Base-by-base conservation (phyloP, 2,329 filamentous ascomycete genomes). In the Trichoderma gracile region DNA sequence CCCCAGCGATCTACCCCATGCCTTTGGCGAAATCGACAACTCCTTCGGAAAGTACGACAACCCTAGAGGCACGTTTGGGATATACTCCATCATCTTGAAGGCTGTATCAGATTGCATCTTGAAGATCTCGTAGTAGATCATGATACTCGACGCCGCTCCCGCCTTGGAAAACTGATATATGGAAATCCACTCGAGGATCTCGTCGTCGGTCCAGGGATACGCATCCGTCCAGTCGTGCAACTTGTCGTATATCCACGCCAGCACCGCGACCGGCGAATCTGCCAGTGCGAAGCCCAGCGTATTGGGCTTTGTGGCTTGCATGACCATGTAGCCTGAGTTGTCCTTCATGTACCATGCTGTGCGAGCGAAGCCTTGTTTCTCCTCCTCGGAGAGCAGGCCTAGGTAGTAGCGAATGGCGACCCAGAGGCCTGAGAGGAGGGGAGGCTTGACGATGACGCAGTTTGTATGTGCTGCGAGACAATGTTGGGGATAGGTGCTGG, bases 211-310 rank as follows among this genome's bases (percentile, higher is more conserved):
- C 90, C 90, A 93, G 0, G 83, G 78, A 71, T 92, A 92, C 1
- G 69, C 70, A 70, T 93, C 90, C 0, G 87, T 87, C 91, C 90
- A 94, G 69, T 90, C 87, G 68, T 89, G 85, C 43, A 94, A 77
- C 73, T 94, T 94, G 76, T 94, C 91, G 68, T 90, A 90, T 40
- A 94, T 87, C 91, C 91, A 95, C 0, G 89, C 85, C 1, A 94
- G 79, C 3, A 92, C 77, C 0, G 84, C 89, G 0, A 91, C 84
- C 0, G 91, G 91, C 7, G 84, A 88, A 72, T 93, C 90, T 0
- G 84, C 81, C 3, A 93, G 79, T 0, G 81, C 86, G 70, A 91
- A 91, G 0, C 87, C 88, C 0, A 93, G 72, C 0, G 91, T 94
- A 58, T 91, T 86, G 0, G 91, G 91, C 64, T 89, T 88, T 0